phyloP scores from a whole-genome alignment of 441 rosid genomes.

The Pelargonium fulgidum region DNA sequence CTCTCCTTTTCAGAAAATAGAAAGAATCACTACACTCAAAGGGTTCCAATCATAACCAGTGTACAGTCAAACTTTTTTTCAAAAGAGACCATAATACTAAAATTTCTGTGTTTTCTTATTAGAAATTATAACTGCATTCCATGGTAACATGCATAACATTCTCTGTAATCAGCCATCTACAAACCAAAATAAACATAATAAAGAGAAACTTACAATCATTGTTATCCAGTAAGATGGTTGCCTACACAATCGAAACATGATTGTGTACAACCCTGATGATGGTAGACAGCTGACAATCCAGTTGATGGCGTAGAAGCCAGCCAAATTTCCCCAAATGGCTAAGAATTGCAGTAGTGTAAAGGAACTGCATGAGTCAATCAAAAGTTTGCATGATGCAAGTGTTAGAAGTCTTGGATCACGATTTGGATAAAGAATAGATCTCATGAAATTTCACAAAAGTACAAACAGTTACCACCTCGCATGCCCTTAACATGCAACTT shows the following conservation, averaged over 20 bases:
- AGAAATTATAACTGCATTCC: conserved; percentile 1
- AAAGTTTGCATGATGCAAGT: conserved; percentile 6
- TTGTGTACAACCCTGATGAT: conserved; percentile 85
- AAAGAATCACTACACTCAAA: too few relatives aligned
- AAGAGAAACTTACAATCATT: conserved; percentile 53
- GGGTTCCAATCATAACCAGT: too few relatives aligned
- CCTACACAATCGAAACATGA: conserved; percentile 79
- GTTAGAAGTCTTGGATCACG: neutral
- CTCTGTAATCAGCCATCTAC: neutral
- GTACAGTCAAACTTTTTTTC: too few relatives aligned
- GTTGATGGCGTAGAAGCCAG: conserved; percentile 72
- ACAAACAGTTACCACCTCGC: too few relatives aligned
- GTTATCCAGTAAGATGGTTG: conserved; percentile 94
- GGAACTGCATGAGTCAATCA: conserved; percentile 51
- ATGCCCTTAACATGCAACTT: neutral
- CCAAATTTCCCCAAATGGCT: conserved; percentile 91
- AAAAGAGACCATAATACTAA: neutral
- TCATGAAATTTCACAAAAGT: neutral
- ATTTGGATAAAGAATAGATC: neutral
- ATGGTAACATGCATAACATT: neutral
- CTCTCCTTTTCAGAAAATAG: too few relatives aligned
- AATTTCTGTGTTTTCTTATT: neutral
- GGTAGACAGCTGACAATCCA: conserved; percentile 83
- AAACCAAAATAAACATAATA: neutral
- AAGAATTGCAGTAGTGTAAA: conserved; percentile 81